phyloP scores from a whole-genome alignment of 108 stramenopile genomes.

The Cyclotella sp. region DNA sequence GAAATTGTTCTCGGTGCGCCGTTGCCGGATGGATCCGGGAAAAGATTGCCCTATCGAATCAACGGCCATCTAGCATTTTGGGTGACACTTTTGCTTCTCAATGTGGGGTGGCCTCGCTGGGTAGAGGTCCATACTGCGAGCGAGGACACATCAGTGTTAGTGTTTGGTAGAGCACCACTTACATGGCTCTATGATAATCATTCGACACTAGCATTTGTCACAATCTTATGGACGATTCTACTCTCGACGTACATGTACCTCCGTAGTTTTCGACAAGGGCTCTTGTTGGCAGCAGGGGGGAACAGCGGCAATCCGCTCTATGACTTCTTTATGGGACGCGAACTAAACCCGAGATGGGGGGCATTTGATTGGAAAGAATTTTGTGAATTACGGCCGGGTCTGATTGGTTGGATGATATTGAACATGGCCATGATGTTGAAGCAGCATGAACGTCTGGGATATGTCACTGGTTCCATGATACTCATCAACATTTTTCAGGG shows the following conservation, averaged over 20 bases:
- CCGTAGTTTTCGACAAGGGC: constrained; percentile 60
- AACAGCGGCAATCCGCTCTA: constrained; percentile 86
- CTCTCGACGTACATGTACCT: constrained; percentile 82
- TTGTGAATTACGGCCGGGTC: constrained; percentile 96
- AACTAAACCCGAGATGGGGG: constrained; percentile 94
- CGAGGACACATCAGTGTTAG: constrained; percentile 31
- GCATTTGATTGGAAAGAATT: constrained; percentile 97
- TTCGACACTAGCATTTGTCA: constrained; percentile 68
- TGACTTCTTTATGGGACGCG: constrained; percentile 98
- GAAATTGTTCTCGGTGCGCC: constrained; percentile 81
- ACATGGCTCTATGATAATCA: constrained; percentile 83
- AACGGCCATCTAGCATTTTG: constrained; percentile 97
- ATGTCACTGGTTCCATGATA: constrained; percentile 90
- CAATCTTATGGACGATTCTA: constrained; percentile 60
- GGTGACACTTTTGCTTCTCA: constrained; percentile 74
- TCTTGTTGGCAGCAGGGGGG: constrained; percentile 85
- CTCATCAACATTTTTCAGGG: constrained; percentile 91
- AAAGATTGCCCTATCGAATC: constrained; percentile 82
- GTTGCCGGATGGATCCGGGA: constrained; percentile 54
- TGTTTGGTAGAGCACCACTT: constrained; percentile 66
- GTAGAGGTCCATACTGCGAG: constrained; percentile 31
- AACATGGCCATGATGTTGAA: constrained; percentile 83
- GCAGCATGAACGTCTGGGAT: constrained; percentile 80
- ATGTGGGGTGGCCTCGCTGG: constrained; percentile 54
- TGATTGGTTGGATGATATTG: constrained; percentile 93